Conservation (phyloP, 352 stramenopile species). For the Globisporangium alternatum region DNA sequence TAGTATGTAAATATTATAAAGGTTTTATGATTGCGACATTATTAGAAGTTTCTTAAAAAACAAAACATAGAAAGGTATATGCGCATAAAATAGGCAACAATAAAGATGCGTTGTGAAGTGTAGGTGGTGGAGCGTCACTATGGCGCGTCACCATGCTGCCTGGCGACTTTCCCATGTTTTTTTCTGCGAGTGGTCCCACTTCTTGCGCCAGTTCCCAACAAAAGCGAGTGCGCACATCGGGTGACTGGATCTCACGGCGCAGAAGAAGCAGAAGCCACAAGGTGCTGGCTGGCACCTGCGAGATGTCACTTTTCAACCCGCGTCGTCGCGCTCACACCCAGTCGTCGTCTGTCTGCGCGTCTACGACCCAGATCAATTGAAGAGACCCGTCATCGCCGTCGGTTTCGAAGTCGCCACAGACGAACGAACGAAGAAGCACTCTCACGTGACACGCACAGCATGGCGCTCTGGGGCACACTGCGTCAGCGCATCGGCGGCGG, state of each 20-base stretch:
- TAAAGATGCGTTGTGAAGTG: background rate
- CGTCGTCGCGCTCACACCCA: conserved; percentile 5
- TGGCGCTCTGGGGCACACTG: conserved; percentile 82
- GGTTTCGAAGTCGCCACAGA: too few relatives aligned
- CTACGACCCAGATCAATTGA: background rate
- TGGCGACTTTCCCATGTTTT: conserved; percentile 20
- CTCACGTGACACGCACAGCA: conserved; percentile 12
- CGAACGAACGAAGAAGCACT: background rate
- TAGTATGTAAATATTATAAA: background rate
- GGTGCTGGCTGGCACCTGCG: too few relatives aligned
- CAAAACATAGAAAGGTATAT: background rate
- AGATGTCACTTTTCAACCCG: conserved; percentile 12
- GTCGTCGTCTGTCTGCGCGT: background rate
- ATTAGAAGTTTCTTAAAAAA: too few relatives aligned
- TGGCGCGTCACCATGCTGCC: background rate
- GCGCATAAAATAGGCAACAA: background rate
- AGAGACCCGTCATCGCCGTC: background rate
- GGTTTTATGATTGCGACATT: background rate
- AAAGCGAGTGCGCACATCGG: background rate
- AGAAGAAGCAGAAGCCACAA: background rate
- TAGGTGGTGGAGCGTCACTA: conserved; percentile 11
- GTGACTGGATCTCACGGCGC: background rate
- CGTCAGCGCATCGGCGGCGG: conserved; percentile 71
- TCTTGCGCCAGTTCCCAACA: conserved; percentile 5
- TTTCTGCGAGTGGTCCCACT: background rate